These are phyloP conservation scores for Zymoseptoria tritici DNA, from an alignment of 2,329 filamentous ascomycete species.

Conservation along the genomic window DNA sequence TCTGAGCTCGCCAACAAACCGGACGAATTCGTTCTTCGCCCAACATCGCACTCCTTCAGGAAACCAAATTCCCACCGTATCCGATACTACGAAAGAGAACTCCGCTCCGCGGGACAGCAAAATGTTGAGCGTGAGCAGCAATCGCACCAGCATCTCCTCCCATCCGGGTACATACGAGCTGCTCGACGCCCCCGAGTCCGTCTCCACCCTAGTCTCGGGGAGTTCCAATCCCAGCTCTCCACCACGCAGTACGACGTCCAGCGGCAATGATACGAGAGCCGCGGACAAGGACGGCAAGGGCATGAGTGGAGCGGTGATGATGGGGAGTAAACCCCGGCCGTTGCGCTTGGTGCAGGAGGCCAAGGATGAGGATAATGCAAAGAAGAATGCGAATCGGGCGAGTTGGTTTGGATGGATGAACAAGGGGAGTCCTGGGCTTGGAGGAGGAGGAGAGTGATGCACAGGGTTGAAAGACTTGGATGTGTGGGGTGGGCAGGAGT, in stretches of 20 bases:
- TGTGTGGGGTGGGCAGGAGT: neutral
- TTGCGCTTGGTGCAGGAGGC: conserved; percentile 79
- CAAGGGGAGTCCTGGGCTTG: conserved; percentile 18
- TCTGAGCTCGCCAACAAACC: conserved; percentile 48
- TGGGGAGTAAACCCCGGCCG: conserved; percentile 67
- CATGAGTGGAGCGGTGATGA: conserved; percentile 38
- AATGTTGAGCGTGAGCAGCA: conserved; percentile 14
- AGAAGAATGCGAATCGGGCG: conserved; percentile 38
- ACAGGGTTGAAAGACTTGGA: neutral
- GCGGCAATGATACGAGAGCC: conserved; percentile 6
- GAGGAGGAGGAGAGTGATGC: neutral
- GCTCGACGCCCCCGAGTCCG: conserved; percentile 4
- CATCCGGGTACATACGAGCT: conserved; percentile 9
- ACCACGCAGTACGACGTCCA: conserved; percentile 49
- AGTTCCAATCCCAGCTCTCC: conserved; percentile 46
- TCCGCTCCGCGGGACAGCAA: conserved; percentile 22
- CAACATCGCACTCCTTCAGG: conserved; percentile 30
- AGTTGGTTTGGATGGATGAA: conserved; percentile 45
- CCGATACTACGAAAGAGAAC: conserved; percentile 20
- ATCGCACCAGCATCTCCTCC: conserved; percentile 20
- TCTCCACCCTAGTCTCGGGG: conserved; percentile 24
- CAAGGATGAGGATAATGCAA: conserved; percentile 33
- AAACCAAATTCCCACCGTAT: conserved; percentile 37
- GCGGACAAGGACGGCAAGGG: conserved; percentile 21
- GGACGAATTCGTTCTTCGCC: conserved; percentile 54